phyloP scores from a whole-genome alignment of 768 basidiomycete genomes.

The Exidia glandulosa region DNA sequence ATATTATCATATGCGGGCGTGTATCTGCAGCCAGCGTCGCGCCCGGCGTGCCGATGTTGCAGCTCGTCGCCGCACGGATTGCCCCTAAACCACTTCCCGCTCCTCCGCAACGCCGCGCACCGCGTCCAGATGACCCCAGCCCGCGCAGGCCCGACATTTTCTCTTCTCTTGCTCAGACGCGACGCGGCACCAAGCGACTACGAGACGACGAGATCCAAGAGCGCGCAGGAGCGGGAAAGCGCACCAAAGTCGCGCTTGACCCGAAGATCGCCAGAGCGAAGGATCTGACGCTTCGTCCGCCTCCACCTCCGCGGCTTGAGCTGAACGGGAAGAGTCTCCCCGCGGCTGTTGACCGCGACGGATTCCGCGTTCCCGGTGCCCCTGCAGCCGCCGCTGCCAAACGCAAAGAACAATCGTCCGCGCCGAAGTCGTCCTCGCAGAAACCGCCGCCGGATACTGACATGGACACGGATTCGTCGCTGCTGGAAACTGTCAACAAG shows the following conservation, averaged over 20 bases:
- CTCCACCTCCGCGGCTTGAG: background rate
- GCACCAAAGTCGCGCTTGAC: background rate
- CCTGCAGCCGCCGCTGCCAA: background rate
- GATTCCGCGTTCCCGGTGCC: background rate
- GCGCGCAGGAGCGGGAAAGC: background rate
- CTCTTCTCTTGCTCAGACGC: background rate
- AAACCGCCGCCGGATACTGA: background rate
- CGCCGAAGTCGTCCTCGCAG: background rate
- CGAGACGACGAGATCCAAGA: background rate
- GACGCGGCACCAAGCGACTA: background rate
- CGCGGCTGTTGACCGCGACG: background rate
- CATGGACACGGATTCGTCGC: background rate
- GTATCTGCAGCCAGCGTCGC: background rate
- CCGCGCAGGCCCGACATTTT: background rate
- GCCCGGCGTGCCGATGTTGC: background rate
- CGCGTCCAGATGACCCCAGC: slow-evolving; percentile 4
- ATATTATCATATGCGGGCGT: slow-evolving; percentile 2
- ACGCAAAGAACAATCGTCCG: background rate
- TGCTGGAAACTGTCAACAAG: background rate
- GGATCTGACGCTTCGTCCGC: background rate
- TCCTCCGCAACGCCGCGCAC: background rate
- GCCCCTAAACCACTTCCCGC: background rate
- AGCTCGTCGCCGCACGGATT: slow-evolving; percentile 4
- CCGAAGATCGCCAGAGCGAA: background rate
- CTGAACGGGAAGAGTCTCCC: background rate